A percentile compares a stretch with the other conserved stretches of the same genome.
These are phyloP conservation scores for Cucurbita moschata DNA, from an alignment of 306 rosid genomes.

Conservation along the genomic window DNA sequence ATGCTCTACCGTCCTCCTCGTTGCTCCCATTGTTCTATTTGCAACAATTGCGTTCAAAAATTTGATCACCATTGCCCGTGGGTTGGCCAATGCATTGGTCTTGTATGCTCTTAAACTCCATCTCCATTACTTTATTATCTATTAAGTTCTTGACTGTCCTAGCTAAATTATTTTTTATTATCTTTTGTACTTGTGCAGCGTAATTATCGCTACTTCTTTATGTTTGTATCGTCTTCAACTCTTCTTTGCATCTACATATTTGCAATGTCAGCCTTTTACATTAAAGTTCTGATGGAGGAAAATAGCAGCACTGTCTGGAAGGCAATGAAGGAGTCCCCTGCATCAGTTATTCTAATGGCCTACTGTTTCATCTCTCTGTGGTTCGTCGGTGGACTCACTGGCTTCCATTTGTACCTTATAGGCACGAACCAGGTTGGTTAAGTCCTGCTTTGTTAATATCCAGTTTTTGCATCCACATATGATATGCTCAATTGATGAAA, in stretches of 20 bases:
- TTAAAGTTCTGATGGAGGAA: constrained; percentile 66
- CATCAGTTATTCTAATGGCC: constrained; percentile 74
- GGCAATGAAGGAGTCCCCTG: constrained; percentile 85
- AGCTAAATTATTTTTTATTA: neutral
- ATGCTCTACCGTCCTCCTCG: constrained; percentile 96
- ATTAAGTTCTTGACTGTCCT: neutral
- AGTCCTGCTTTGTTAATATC: constrained; percentile 1
- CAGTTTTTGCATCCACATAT: neutral
- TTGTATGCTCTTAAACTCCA: constrained; percentile 34
- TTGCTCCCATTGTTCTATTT: constrained; percentile 92
- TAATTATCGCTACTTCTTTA: constrained; percentile 20
- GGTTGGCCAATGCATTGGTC: constrained; percentile 98
- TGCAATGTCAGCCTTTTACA: constrained; percentile 68
- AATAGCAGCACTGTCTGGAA: constrained; percentile 59
- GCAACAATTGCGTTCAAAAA: constrained; percentile 93
- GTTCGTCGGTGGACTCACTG: constrained; percentile 95
- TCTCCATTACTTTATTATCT: neutral
- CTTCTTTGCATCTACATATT: constrained; percentile 75
- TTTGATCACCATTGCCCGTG: constrained; percentile 98
- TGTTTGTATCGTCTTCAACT: constrained; percentile 82
- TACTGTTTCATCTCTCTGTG: constrained; percentile 79
- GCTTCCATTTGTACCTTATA: constrained; percentile 84
- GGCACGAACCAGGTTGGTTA: constrained; percentile 83
- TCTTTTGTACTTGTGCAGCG: constrained; percentile 10
- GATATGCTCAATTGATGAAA: neutral